Percentiles rank a stretch among this genome's conserved stretches.
phyloP scores from a whole-genome alignment of 208 protist genomes.

The Novymonas esmeraldas region DNA sequence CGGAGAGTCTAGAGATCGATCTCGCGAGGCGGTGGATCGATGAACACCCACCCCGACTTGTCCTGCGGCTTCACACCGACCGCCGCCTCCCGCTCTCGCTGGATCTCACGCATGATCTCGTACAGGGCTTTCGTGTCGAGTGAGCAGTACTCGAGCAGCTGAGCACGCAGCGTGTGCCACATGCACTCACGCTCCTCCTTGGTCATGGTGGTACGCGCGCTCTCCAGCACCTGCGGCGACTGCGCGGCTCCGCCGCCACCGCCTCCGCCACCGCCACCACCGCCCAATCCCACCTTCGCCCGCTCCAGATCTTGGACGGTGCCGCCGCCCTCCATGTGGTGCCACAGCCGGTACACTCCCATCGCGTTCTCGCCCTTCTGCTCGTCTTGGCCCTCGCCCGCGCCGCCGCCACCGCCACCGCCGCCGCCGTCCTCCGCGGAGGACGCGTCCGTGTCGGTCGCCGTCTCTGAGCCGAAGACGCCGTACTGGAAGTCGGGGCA shows the following conservation, averaged over 20 bases:
- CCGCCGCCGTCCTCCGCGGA: constrained; percentile 1
- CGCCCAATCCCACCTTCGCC: constrained; percentile 2
- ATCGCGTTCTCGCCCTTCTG: constrained; percentile 92
- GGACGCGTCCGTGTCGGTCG: neutral
- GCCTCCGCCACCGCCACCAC: neutral
- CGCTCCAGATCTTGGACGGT: constrained; percentile 76
- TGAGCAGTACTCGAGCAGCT: constrained; percentile 92
- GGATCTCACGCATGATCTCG: constrained; percentile 89
- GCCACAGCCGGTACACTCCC: constrained; percentile 88
- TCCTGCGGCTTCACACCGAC: constrained; percentile 45
- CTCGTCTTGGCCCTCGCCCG: constrained; percentile 33
- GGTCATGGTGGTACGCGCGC: constrained; percentile 27
- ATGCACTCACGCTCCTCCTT: constrained; percentile 64
- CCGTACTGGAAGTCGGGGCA: constrained; percentile 89
- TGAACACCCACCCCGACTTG: constrained; percentile 86
- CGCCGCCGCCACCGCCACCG: constrained; percentile 1
- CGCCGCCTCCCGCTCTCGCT: constrained; percentile 59
- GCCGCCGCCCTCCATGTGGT: constrained; percentile 85
- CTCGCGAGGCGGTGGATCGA: constrained; percentile 62
- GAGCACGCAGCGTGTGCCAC: constrained; percentile 79
- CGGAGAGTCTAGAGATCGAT: constrained; percentile 36
- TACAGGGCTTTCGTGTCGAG: constrained; percentile 87
- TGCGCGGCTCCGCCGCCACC: constrained; percentile 9
- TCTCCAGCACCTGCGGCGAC: constrained; percentile 2
- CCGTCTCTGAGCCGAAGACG: constrained; percentile 69